Evolutionary conservation across 129 eudicot species (phyloP), one percentile per base, ranked within the genome.

Genomic region (Flaveria robusta): DNA sequence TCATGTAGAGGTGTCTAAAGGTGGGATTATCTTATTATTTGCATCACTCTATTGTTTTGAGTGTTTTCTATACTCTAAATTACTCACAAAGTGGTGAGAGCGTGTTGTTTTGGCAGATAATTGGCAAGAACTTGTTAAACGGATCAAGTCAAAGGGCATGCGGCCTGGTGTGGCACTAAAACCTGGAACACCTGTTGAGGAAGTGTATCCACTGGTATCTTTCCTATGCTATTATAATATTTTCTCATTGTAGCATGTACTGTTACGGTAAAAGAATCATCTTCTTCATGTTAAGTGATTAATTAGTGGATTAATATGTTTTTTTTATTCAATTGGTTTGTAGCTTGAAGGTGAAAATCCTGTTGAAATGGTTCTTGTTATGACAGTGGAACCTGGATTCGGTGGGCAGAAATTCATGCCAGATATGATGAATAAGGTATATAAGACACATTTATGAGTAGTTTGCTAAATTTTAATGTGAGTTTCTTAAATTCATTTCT

Each of bases 321-420:
- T 13, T 23, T 23, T 80, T 75, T 19, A 5, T 43, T 51, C 15
- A 27, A 77, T 39, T 34, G 81, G 14, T 77, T 77, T 45, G 5
- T 63, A 93, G 97, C 83, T 93, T 81, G 98, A 90, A 55, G 88
- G 84, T 68, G 84, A 87, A 82, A 78, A 77, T 73, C 85, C 93
- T 19, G 97, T 91, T 84, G 97, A 94, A 77, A 81, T 94, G 97
- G 96, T 94, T 62, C 97, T 94, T 75, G 92, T 94, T 34, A 94
- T 94, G 99, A 94, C 99, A 4, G 94, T 94, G 31, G 94, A 89
- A 77, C 99, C 99, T 79, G 99, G 93, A 72, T 94, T 94, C 79
- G 96, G 99, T 77, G 97, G 99, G 51, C 99, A 94, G 82, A 94
- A 91, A 78, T 91, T 94, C 77, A 91, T 94, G 90, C 92, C 97